A percentile compares a stretch with the other conserved stretches of the same genome.
phyloP scores from a whole-genome alignment of 441 rosid genomes.

The Monsonia emarginata region DNA sequence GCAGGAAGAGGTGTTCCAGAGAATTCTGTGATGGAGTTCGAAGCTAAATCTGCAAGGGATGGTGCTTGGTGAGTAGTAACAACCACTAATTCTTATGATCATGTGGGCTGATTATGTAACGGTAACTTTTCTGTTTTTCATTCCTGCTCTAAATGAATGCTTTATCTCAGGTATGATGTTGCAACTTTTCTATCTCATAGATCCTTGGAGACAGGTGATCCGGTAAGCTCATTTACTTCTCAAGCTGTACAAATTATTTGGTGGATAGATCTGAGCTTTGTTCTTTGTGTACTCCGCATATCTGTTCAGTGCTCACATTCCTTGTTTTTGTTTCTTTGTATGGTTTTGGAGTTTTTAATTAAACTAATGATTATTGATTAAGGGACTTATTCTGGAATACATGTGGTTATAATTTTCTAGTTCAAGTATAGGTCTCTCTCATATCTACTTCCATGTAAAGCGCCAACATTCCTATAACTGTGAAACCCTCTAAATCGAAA shows the following conservation, averaged over 20 bases:
- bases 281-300: background rate
- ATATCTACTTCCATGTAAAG: too few species aligned
- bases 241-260: background rate
- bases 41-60: constrained; percentile 90
- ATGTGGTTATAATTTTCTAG: background rate
- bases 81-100: constrained; percentile 9
- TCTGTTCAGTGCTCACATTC: background rate
- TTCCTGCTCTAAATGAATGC: background rate
- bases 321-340: constrained; percentile 3
- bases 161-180: constrained; percentile 74
- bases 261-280: background rate
- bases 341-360: background rate
- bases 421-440: background rate
- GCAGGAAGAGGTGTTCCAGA: constrained; percentile 53
- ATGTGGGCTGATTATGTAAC: background rate
- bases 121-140: background rate
- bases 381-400: background rate
- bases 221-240: constrained; percentile 30
- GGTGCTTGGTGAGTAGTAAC: constrained; percentile 75
- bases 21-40: constrained; percentile 61
- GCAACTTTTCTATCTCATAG: constrained; percentile 69
- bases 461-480: background rate
- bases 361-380: background rate
- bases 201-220: constrained; percentile 69
- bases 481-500: background rate